Conservation (phyloP, 2,329 filamentous ascomycete species). For the Aureobasidium subglaciale region DNA sequence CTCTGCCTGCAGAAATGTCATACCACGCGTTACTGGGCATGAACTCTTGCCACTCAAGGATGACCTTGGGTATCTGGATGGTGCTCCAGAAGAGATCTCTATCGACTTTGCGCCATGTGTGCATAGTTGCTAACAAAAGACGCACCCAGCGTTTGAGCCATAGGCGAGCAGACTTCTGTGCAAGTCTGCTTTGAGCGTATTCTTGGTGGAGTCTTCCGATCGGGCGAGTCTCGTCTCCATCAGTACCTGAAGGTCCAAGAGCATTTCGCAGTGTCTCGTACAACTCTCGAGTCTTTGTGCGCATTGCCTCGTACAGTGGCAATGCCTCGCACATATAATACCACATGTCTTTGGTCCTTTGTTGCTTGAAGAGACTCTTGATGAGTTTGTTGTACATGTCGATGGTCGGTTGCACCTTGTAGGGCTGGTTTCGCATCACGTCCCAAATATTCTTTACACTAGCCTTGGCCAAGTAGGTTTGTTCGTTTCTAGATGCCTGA, state of each 20-base stretch:
- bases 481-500: background rate
- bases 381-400: slow-evolving; percentile 44
- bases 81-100: slow-evolving; percentile 10
- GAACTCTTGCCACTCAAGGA: slow-evolving; percentile 23
- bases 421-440: slow-evolving; percentile 52
- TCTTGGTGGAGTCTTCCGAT: slow-evolving; percentile 10
- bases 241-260: background rate
- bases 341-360: slow-evolving; percentile 18
- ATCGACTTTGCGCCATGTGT: background rate
- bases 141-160: slow-evolving; percentile 25
- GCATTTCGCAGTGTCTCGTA: background rate
- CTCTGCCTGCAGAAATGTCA: slow-evolving; percentile 25
- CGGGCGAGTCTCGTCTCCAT: background rate
- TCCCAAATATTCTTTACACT: slow-evolving; percentile 51
- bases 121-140: slow-evolving; percentile 19
- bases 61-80: slow-evolving; percentile 20
- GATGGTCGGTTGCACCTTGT: slow-evolving; percentile 51
- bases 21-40: slow-evolving; percentile 22
- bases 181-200: slow-evolving; percentile 1
- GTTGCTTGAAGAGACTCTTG: slow-evolving; percentile 20
- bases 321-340: slow-evolving; percentile 22
- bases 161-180: background rate
- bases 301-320: slow-evolving; percentile 12
- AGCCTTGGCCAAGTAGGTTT: slow-evolving; percentile 32
- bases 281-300: background rate